Evolutionary conservation across 1,139 yeast genomes (phyloP).

Genomic region (Cylindricascospora bacillispora): DNA sequence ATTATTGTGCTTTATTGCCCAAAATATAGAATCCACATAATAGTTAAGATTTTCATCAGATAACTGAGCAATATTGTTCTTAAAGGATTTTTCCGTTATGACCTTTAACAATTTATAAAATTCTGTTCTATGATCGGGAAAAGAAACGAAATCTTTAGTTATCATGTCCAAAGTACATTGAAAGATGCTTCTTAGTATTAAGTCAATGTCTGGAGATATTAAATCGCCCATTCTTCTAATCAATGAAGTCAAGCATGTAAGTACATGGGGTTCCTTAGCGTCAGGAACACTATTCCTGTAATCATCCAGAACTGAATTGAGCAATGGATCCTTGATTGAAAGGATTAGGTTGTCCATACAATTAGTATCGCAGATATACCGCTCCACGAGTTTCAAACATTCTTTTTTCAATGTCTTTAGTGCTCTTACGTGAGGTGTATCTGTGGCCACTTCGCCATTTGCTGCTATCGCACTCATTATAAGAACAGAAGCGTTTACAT

Average conservation of each 20-base stretch:
- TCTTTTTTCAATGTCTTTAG: constrained; percentile 91
- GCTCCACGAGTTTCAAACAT: constrained; percentile 72
- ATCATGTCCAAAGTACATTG: constrained; percentile 92
- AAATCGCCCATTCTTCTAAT: constrained; percentile 75
- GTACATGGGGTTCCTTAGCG: constrained; percentile 92
- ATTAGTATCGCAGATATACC: constrained; percentile 63
- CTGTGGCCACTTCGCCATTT: constrained; percentile 72
- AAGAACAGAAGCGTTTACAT: constrained; percentile 72
- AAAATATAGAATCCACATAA: constrained; percentile 80
- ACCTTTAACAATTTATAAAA: constrained; percentile 81
- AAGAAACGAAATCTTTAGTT: constrained; percentile 83
- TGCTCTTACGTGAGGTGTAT: constrained; percentile 85
- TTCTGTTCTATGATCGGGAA: constrained; percentile 93
- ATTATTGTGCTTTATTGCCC: constrained; percentile 96
- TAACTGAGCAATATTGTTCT: constrained; percentile 67
- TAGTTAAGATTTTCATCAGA: constrained; percentile 84
- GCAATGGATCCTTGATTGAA: constrained; percentile 66
- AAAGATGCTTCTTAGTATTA: constrained; percentile 76
- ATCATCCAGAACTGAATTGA: constrained; percentile 78
- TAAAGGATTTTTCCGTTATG: constrained; percentile 71
- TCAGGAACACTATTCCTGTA: constrained; percentile 77
- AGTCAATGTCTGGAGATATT: constrained; percentile 77
- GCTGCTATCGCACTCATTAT: constrained; percentile 61
- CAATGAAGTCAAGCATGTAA: constrained; percentile 81
- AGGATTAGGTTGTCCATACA: constrained; percentile 70